Conservation (phyloP, 1,139 yeast genomes). For the Blastobotrys arbuscula region DNA sequence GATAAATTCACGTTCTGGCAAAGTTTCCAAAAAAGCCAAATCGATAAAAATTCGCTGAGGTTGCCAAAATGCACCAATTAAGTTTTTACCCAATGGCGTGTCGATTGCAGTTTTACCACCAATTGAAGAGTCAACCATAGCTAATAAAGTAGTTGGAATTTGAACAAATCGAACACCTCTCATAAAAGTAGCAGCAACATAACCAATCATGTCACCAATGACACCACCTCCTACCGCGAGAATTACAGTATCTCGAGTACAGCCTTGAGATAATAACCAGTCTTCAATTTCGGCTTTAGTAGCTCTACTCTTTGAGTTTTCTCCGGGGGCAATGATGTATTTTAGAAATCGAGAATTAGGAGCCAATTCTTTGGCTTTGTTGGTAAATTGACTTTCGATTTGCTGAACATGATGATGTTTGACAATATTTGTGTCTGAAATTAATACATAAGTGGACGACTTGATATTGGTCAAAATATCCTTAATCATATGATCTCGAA, state of each 20-base stretch:
- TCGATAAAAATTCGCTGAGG: constrained; percentile 87
- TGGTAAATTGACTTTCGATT: constrained; percentile 36
- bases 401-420: constrained; percentile 54
- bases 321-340: constrained; percentile 87
- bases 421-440: constrained; percentile 80
- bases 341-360: constrained; percentile 46
- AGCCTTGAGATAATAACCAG: constrained; percentile 73
- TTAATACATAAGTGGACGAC: constrained; percentile 87
- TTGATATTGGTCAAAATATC: constrained; percentile 58
- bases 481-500: constrained; percentile 67
- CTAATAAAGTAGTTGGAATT: constrained; percentile 85
- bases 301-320: constrained; percentile 77
- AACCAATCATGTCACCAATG: constrained; percentile 99
- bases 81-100: constrained; percentile 94
- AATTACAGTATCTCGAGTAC: constrained; percentile 94
- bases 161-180: constrained; percentile 94
- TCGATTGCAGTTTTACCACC: constrained; percentile 99
- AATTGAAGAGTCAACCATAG: constrained; percentile 98
- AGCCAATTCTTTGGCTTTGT: constrained; percentile 10
- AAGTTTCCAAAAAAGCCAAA: constrained; percentile 75
- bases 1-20: constrained; percentile 90
- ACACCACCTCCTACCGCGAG: constrained; percentile 98
- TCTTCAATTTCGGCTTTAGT: constrained; percentile 95
- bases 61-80: constrained; percentile 97
- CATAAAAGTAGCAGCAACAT: constrained; percentile 98